Conservation (phyloP, 768 basidiomycete species). For the Lentinula lateritia region DNA sequence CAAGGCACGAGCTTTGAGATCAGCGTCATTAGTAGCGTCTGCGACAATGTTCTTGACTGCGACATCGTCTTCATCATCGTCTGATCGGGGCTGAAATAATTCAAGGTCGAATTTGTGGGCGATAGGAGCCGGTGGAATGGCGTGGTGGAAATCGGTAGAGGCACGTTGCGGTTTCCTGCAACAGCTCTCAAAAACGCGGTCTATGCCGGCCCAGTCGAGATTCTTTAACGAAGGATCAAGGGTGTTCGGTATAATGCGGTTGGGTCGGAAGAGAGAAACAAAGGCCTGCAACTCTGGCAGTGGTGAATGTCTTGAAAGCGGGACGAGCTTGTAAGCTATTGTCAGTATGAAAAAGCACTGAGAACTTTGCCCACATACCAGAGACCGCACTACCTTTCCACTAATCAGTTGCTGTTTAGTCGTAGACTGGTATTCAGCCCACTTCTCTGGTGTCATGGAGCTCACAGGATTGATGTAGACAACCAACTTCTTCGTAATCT, state of each 20-base stretch:
- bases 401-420: conserved; percentile 29
- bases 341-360: neutral
- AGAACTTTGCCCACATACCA: conserved; percentile 43
- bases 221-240: conserved; percentile 42
- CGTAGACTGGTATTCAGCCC: conserved; percentile 37
- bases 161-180: neutral
- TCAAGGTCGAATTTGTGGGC: neutral
- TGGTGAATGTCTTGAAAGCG: conserved; percentile 81
- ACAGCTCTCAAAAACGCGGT: conserved; percentile 59
- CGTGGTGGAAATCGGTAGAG: neutral
- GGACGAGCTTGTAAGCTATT: conserved; percentile 53
- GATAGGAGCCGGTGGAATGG: conserved; percentile 7
- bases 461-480: conserved; percentile 84
- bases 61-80: conserved; percentile 35
- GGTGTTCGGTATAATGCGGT: conserved; percentile 75
- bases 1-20: conserved; percentile 1
- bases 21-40: neutral
- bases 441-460: conserved; percentile 56
- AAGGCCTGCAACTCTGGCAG: conserved; percentile 82
- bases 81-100: conserved; percentile 9
- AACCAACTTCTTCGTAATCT: conserved; percentile 42
- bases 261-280: conserved; percentile 77
- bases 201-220: conserved; percentile 72
- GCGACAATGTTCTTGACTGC: conserved; percentile 58
- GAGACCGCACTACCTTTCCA: conserved; percentile 44